Evolutionary conservation across 2,329 filamentous ascomycete genomes (phyloP), one percentile per base, ranked within the genome.

Genomic region (Aspergillus spinulosporus): DNA sequence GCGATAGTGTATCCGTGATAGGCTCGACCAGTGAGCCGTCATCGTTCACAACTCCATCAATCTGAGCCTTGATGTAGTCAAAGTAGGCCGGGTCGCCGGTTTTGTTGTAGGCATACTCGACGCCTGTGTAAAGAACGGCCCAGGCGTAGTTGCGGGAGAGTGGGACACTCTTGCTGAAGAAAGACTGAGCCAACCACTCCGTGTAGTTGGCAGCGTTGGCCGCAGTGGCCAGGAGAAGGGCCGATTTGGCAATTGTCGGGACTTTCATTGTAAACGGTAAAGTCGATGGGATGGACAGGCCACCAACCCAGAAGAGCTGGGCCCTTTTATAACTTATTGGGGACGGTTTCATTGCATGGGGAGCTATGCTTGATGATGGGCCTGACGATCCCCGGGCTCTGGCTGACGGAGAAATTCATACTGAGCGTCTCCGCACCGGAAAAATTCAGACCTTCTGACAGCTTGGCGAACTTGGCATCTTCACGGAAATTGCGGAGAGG

Each of bases 51-150:
- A 61, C 54, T 1, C 48, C 54, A 28, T 59, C 55, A 15, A 59
- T 43, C 7, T 61, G 59, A 7, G 50, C 39, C 32, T 56, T 49
- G 42, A 61, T 47, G 47, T 54, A 62, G 47, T 43, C 42, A 32
- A 56, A 49, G 14, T 52, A 52, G 3, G n/a, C 26, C 8, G 47
- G 29, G 34, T 58, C 39, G 21, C 28, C 15, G 34, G 59, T 58
- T 32, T 62, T 62, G 50, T 62, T 62, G 36, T 62, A 58, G 21
- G 59, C 59, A 9, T 54, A 47, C 26, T 62, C 59, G 21, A 62
- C 49, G 7, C 58, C 55, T 0, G 52, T 55, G 43, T 62, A 59
- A 15, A 60, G 58, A 2, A 62, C 58, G 2, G 52, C 59, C 5
- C 54, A 52, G 42, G 58, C 58, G 52, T 62, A 62, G 52, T 62